A percentile compares a stretch with the other conserved stretches of the same genome.
Evolutionary conservation across 441 rosid genomes (phyloP).

Genomic region (Brassica hybrid): DNA sequence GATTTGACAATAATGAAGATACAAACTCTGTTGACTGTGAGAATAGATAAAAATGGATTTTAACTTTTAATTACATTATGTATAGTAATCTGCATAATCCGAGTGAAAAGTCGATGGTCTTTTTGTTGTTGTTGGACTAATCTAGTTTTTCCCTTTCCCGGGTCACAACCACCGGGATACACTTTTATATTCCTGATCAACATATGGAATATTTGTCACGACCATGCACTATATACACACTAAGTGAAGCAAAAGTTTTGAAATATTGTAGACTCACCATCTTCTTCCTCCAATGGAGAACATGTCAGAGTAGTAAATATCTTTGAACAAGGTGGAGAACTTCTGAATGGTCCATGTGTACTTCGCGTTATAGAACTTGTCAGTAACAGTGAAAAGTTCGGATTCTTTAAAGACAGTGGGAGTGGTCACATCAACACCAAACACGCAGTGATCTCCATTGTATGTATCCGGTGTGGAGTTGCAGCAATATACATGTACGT

Average conservation of each 20-base stretch:
- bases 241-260: background rate
- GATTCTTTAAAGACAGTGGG: conserved; percentile 7
- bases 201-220: background rate
- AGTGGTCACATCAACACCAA: conserved; percentile 37
- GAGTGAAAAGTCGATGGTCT: no score
- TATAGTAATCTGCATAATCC: background rate
- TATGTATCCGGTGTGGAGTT: conserved; percentile 27
- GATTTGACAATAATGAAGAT: background rate
- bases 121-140: no score
- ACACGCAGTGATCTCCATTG: conserved; percentile 36
- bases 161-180: background rate
- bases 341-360: background rate
- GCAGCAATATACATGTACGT: background rate
- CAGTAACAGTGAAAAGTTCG: conserved; percentile 2
- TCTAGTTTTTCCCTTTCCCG: background rate
- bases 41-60: background rate
- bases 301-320: background rate
- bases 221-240: background rate
- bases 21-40: background rate
- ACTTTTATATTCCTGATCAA: background rate
- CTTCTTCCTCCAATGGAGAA: conserved; percentile 1
- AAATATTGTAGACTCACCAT: background rate
- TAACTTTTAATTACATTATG: no score
- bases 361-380: background rate
- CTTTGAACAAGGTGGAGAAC: background rate